These are phyloP conservation scores for Trichosanthes cucumerina DNA, from an alignment of 306 rosid species.

Conservation along the genomic window DNA sequence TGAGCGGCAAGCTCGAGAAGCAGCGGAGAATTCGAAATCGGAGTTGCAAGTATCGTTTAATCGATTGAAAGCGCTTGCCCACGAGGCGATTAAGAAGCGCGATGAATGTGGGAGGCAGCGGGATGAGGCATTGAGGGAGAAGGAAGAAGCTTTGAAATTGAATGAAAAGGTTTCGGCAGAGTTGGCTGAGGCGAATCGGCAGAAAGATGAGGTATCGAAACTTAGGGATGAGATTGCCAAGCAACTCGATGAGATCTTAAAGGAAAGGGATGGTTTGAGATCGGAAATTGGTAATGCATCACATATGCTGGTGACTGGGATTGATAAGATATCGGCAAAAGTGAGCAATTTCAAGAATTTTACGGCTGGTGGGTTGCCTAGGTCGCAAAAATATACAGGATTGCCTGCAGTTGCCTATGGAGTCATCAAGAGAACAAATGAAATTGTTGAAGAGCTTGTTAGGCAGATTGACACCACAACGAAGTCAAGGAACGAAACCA, in stretches of 20 bases:
- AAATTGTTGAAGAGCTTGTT: slow-evolving; percentile 81
- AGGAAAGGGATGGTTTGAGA: slow-evolving; percentile 57
- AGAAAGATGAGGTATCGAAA: slow-evolving; percentile 34
- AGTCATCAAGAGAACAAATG: slow-evolving; percentile 81
- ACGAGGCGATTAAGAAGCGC: slow-evolving; percentile 79
- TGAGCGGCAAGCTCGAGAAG: slow-evolving; percentile 64
- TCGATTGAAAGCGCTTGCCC: slow-evolving; percentile 64
- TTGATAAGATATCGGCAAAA: slow-evolving; percentile 78
- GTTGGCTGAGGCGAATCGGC: slow-evolving; percentile 31
- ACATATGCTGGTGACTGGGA: slow-evolving; percentile 84
- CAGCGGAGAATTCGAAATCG: slow-evolving; percentile 58
- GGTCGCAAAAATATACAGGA: slow-evolving; percentile 72
- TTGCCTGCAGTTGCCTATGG: slow-evolving; percentile 70
- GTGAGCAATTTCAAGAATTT: slow-evolving; percentile 56
- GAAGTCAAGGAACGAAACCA: slow-evolving; percentile 68
- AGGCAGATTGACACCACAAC: slow-evolving; percentile 55
- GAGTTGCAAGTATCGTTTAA: slow-evolving; percentile 59
- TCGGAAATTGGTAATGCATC: slow-evolving; percentile 80
- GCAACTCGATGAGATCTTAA: slow-evolving; percentile 48
- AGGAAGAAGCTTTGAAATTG: slow-evolving; percentile 40
- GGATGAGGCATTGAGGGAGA: slow-evolving; percentile 73
- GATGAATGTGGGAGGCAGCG: slow-evolving; percentile 64
- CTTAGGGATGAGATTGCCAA: slow-evolving; percentile 43
- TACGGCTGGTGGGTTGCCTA: slow-evolving; percentile 45
- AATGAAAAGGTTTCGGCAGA: slow-evolving; percentile 38